Evolutionary conservation across 768 basidiomycete genomes (phyloP).

Genomic region (Gloeophyllum trabeum): DNA sequence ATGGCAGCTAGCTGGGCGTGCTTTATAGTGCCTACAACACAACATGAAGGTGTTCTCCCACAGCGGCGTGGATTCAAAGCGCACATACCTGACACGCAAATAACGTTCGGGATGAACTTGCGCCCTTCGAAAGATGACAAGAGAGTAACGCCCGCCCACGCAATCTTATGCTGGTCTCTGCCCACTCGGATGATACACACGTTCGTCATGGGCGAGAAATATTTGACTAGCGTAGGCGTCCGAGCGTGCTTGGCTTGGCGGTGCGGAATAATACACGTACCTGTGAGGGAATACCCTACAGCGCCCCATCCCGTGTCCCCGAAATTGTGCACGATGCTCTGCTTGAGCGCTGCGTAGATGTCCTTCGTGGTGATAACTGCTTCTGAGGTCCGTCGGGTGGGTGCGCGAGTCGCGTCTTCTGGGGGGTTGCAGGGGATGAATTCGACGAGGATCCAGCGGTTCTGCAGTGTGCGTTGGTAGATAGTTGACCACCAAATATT

Average conservation of each 20-base stretch:
- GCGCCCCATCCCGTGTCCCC: constrained; percentile 85
- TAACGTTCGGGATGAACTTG: constrained; percentile 59
- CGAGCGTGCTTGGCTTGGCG: constrained; percentile 1
- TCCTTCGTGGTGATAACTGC: constrained; percentile 42
- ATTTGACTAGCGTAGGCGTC: constrained; percentile 50
- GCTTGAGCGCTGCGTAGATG: constrained; percentile 58
- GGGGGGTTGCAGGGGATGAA: too few species aligned
- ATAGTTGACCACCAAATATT: not conserved
- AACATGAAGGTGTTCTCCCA: too few species aligned
- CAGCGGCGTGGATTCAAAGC: too few species aligned
- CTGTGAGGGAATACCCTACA: constrained; percentile 57
- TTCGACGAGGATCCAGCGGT: constrained; percentile 84
- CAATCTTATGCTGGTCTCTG: constrained; percentile 67
- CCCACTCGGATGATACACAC: constrained; percentile 81
- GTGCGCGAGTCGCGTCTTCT: constrained; percentile 7
- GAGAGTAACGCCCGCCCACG: constrained; percentile 72
- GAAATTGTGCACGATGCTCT: constrained; percentile 61
- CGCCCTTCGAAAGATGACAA: constrained; percentile 49
- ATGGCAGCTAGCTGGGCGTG: constrained; percentile 75
- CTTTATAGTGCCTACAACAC: constrained; percentile 74
- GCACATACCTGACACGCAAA: constrained; percentile 80
- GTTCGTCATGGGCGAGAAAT: constrained; percentile 75
- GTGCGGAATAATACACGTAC: constrained; percentile 25
- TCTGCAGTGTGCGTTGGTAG: constrained; percentile 30
- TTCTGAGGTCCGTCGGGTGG: constrained; percentile 9